A percentile compares a stretch with the other conserved stretches of the same genome.
Conservation (phyloP, 1,284 basidiomycete genomes). For the Bjerkandera adusta region DNA sequence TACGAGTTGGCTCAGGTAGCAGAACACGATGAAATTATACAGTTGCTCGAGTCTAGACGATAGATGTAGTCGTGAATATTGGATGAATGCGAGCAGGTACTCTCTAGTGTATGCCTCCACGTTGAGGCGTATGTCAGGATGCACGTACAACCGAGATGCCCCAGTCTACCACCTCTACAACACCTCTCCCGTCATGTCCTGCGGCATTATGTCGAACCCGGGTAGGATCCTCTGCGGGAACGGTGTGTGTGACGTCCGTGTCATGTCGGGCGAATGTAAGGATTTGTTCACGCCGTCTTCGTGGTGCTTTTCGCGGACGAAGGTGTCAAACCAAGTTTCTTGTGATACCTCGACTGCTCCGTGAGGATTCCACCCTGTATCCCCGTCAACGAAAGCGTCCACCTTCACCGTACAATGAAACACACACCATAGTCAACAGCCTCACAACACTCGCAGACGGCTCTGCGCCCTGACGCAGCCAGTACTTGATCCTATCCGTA, state of each 20-base stretch:
- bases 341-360: constrained; percentile 12
- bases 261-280: not conserved
- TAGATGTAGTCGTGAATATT: not conserved
- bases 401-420: constrained; percentile 3
- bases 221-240: no score
- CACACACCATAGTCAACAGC: constrained; percentile 73
- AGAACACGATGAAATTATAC: constrained; percentile 60
- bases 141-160: no score
- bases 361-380: constrained; percentile 37
- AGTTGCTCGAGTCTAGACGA: constrained; percentile 37
- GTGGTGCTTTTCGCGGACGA: not conserved
- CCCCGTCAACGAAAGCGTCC: constrained; percentile 27
- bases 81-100: no score
- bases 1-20: constrained; percentile 65
- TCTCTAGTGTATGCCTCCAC: no score
- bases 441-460: constrained; percentile 80
- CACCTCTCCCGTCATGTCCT: no score
- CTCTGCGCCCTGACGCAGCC: constrained; percentile 82
- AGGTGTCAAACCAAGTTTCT: not conserved
- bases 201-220: no score
- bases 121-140: no score
- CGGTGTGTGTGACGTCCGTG: not conserved
- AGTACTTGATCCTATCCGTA: constrained; percentile 86
- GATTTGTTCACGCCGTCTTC: not conserved
- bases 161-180: no score